Conservation (phyloP, 805 yeast genomes). For the Kluyveromyces wickerhamii region DNA sequence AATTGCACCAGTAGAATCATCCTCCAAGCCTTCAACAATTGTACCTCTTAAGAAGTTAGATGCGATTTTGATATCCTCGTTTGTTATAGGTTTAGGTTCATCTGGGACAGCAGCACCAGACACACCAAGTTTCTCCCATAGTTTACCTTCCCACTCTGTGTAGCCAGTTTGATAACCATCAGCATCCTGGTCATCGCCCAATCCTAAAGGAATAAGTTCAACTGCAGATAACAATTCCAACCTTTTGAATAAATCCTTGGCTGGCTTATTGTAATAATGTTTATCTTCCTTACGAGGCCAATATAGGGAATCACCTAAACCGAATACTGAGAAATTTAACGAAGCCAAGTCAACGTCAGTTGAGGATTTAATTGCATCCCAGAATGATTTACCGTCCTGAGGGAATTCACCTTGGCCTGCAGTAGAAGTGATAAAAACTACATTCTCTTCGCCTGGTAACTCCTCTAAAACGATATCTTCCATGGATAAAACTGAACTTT, state of each 20-base stretch:
- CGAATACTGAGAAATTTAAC: constrained; percentile 66
- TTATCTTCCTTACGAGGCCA: constrained; percentile 98
- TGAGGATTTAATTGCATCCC: constrained; percentile 65
- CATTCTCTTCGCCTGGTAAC: constrained; percentile 49
- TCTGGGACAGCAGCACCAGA: constrained; percentile 72
- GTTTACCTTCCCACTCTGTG: constrained; percentile 70
- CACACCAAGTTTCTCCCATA: constrained; percentile 89
- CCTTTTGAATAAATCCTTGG: constrained; percentile 60
- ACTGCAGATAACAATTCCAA: constrained; percentile 66
- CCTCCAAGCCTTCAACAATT: constrained; percentile 76
- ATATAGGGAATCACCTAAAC: constrained; percentile 88
- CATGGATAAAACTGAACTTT: constrained; percentile 47
- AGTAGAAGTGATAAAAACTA: constrained; percentile 77
- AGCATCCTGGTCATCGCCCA: constrained; percentile 97
- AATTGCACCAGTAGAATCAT: constrained; percentile 83
- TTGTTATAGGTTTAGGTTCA: constrained; percentile 89
- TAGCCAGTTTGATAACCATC: constrained; percentile 94
- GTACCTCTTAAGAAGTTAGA: constrained; percentile 90
- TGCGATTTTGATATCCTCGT: constrained; percentile 88
- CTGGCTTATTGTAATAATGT: constrained; percentile 90
- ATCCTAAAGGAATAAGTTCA: constrained; percentile 64
- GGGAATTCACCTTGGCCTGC: constrained; percentile 97
- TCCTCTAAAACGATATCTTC: constrained; percentile 70
- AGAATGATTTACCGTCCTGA: constrained; percentile 63
- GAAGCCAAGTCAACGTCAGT: constrained; percentile 57